Evolutionary conservation across 768 basidiomycete species (phyloP), one percentile per base, ranked within the genome.

Genomic region (Nevesoporus exiguus): DNA sequence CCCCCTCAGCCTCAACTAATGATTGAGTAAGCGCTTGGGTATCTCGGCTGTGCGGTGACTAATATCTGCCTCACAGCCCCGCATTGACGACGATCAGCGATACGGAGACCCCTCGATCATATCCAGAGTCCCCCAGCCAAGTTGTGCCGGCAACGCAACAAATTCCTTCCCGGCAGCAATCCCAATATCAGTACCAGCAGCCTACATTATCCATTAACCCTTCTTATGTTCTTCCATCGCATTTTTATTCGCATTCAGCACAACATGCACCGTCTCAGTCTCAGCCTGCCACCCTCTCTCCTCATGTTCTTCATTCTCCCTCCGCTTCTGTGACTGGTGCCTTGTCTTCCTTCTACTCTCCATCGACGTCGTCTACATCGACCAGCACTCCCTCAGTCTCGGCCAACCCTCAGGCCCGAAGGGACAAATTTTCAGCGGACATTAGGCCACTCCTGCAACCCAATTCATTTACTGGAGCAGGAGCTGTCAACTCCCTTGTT

Each of bases 221-320:
- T 67, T 68, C 72, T 56, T 75, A 68, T 63, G 69, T 71, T 55
- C 70, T 71, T 57, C 69, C 69, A 48, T 59, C 69, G 44, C 69
- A 73, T 70, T 71, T 73, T 67, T 73, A 73, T 65, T 68, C 68
- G 41, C 67, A 69, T 59, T 58, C 63, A 43, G 66, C 68, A 50
- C 65, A 58, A 36, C 65, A 61, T 34, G 54, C 64, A 30, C 69
- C 67, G 53, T 49, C 71, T 24, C 68, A 61, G 52, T 62, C 64
- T 17, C 74, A 74, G 34, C 86, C 86, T 65, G 74, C 82, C 58
- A 88, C 84, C 3, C 79, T 88, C 33, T 83, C 86, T 2, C 88
- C 87, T 9, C 84, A 85, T 60, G 81, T 80, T 43, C 76, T 90
- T 36, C 86, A 86, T 63, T 76, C 83, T 7, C 78, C 85, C 2